phyloP scores from a whole-genome alignment of 1,139 yeast species.

The Candida sanyaensis region DNA sequence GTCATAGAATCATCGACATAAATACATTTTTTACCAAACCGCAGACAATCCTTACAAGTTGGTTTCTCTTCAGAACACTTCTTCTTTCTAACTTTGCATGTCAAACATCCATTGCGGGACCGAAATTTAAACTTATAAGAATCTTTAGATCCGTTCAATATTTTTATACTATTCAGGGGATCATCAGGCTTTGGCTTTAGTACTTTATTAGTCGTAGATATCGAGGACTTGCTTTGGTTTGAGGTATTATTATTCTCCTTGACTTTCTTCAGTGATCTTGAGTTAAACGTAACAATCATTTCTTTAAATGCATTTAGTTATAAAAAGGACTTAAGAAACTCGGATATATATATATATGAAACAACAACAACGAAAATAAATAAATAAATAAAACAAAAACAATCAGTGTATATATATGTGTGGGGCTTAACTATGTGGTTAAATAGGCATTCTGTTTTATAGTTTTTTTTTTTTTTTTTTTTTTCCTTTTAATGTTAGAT shows the following conservation, averaged over 20 bases:
- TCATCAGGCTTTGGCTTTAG: neutral
- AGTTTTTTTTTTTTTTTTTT: neutral
- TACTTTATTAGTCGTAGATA: neutral
- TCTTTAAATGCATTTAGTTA: neutral
- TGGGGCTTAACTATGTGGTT: neutral
- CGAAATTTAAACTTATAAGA: conserved; percentile 21
- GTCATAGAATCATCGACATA: conserved; percentile 38
- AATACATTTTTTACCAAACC: conserved; percentile 55
- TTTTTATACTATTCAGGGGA: conserved; percentile 7
- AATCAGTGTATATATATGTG: neutral
- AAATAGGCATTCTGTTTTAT: neutral
- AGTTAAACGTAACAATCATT: conserved; percentile 21
- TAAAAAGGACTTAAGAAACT: neutral
- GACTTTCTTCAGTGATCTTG: conserved; percentile 9
- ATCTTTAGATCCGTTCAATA: conserved; percentile 14
- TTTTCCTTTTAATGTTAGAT: neutral
- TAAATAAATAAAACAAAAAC: no score
- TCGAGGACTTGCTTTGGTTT: neutral
- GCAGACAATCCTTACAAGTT: conserved; percentile 56
- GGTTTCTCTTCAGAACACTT: conserved; percentile 71
- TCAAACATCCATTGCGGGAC: conserved; percentile 64
- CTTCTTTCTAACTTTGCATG: conserved; percentile 72
- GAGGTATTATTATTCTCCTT: neutral
- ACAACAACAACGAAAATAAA: neutral
- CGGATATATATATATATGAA: neutral